Conservation (phyloP, 2,329 filamentous ascomycete genomes). For the Phialemonium atrogriseum region DNA sequence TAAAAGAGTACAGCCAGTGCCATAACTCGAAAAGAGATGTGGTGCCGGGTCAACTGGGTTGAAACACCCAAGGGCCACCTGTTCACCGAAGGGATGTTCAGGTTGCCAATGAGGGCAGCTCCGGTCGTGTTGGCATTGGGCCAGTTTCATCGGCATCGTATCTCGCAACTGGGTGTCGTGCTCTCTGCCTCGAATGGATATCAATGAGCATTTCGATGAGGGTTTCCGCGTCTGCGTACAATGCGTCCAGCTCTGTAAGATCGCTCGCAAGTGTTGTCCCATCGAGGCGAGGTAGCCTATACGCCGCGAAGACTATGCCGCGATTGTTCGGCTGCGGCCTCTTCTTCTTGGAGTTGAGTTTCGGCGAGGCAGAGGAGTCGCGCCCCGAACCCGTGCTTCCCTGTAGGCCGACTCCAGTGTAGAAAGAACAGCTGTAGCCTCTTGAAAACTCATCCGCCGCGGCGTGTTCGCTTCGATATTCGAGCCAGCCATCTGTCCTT, state of each 20-base stretch:
- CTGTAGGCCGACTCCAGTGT: conserved; percentile 28
- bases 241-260: conserved; percentile 33
- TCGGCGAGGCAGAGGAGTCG: background rate
- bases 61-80: no score
- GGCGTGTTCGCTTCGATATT: conserved; percentile 37
- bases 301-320: conserved; percentile 49
- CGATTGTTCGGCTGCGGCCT: conserved; percentile 26
- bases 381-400: no score
- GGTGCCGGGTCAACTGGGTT: no score
- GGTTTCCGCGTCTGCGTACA: conserved; percentile 41
- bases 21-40: no score
- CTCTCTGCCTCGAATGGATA: conserved; percentile 24
- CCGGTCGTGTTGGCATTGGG: background rate
- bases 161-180: background rate
- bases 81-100: no score
- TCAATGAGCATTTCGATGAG: conserved; percentile 46
- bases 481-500: conserved; percentile 41
- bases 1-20: no score
- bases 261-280: conserved; percentile 25
- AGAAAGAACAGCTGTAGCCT: conserved; percentile 46
- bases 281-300: conserved; percentile 36
- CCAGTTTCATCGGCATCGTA: background rate
- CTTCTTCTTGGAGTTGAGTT: conserved; percentile 4
- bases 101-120: no score
- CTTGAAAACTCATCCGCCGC: conserved; percentile 35